Evolutionary conservation across 768 basidiomycete genomes (phyloP).

Genomic region (Boletellus sp.): DNA sequence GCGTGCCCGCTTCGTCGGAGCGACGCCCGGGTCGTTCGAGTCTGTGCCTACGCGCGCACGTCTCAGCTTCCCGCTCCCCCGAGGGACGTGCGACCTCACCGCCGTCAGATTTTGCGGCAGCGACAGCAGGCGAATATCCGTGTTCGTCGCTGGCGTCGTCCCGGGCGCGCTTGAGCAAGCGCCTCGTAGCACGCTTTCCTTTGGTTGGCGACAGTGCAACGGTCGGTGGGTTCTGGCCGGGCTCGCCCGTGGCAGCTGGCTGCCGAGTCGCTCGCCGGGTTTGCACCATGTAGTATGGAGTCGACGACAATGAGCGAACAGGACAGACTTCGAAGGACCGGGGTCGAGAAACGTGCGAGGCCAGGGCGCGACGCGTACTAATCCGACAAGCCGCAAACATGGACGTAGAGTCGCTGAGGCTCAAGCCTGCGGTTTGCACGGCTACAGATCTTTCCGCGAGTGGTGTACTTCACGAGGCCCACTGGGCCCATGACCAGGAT

Average conservation of each 20-base stretch:
- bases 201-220: background rate
- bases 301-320: background rate
- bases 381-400: conserved; percentile 1
- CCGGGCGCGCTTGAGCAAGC: conserved; percentile 16
- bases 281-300: conserved; percentile 23
- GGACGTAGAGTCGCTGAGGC: background rate
- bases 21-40: background rate
- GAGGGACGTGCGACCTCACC: no score
- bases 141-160: background rate
- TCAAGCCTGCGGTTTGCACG: no score
- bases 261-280: conserved; percentile 18
- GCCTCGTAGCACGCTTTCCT: background rate
- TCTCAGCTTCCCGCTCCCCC: no score
- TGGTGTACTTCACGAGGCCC: no score
- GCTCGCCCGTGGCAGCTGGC: background rate
- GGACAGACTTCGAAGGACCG: background rate
- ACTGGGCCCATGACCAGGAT: no score
- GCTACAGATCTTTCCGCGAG: no score
- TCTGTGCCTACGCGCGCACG: background rate
- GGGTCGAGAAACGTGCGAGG: background rate
- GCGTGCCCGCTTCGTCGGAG: conserved; percentile 2
- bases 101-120: background rate
- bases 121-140: background rate
- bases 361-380: background rate
- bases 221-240: background rate